Evolutionary conservation across 257 asterid species (phyloP).

Genomic region (Galeopsis tetrahit): DNA sequence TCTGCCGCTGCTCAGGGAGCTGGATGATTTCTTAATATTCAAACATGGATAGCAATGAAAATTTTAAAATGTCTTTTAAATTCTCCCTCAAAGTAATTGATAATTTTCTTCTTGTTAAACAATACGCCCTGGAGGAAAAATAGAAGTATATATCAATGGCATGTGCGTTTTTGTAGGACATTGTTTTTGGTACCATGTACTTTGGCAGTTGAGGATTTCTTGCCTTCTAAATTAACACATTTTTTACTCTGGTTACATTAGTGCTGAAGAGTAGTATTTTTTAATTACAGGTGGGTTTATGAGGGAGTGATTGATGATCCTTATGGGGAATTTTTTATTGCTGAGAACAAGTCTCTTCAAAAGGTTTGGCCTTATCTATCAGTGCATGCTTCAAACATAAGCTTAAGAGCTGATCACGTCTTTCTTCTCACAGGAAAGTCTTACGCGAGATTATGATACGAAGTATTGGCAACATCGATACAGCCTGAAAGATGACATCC

Average conservation of each 20-base stretch:
- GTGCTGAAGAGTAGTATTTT: slow-evolving; percentile 30
- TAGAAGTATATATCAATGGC: neutral
- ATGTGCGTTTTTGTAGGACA: slow-evolving; percentile 8
- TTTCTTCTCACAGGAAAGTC: slow-evolving; percentile 79
- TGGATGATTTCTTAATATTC: slow-evolving; percentile 2
- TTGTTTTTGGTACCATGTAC: slow-evolving; percentile 4
- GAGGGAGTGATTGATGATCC: slow-evolving; percentile 99
- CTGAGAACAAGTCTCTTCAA: slow-evolving; percentile 93
- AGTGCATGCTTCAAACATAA: slow-evolving; percentile 22
- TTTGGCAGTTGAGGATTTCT: slow-evolving; percentile 18
- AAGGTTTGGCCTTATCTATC: slow-evolving; percentile 57
- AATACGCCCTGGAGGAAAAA: slow-evolving; percentile 17
- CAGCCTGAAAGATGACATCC: slow-evolving; percentile 96
- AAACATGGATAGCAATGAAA: slow-evolving; percentile 5
- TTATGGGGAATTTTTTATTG: slow-evolving; percentile 91
- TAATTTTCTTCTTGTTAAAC: slow-evolving; percentile 3
- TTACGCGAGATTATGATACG: slow-evolving; percentile 90
- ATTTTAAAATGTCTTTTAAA: neutral
- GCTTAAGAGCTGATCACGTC: slow-evolving; percentile 41
- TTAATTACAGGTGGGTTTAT: slow-evolving; percentile 83
- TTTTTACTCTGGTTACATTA: slow-evolving; percentile 14
- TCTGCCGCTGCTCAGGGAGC: slow-evolving; percentile 20
- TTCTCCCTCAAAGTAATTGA: slow-evolving; percentile 17
- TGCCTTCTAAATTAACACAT: neutral
- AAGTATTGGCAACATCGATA: slow-evolving; percentile 96